Evolutionary conservation across 1,284 basidiomycete genomes (phyloP), one percentile per base, ranked within the genome.

Genomic region (Trametes pubescens): DNA sequence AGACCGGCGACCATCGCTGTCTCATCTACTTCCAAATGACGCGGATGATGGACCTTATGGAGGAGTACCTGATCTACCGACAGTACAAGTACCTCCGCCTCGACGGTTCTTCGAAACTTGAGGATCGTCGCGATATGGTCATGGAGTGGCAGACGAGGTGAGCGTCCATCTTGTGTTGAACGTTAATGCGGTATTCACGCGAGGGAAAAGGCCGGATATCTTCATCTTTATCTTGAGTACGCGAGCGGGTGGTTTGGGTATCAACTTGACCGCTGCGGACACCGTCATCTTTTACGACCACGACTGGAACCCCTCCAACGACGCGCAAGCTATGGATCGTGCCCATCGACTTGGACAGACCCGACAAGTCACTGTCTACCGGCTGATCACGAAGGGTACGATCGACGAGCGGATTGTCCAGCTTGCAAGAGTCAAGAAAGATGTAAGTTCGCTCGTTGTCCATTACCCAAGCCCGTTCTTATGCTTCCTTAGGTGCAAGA

Each of bases 1-100:
- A 99, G 80, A 85, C 89, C 37, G 93, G 91, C 11, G 96, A 96
- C 61, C 98, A 99, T 79, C 90, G 96, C 53, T 96, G 98, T 24
- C 81, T 99, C 70, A 86, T 99, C 57, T 99, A 99, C 82, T 99
- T 99, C 90, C 98, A 99, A 79, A 99, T 99, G 98, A 99, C 98
- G 26, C 88, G 92, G 68, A 99, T 99, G 98, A 99, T 99, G 89
- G 97, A 99, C 76, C 83, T 99, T 64, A 97, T 99, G 89, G 98
- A 99, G 77, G 98, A 99, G 77, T 99, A 99, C 77, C 84, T 99
- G 61, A 96, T 98, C 70, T 98, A 94, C 80, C 89, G 97, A 8
- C 97, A 99, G 78, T 97, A 98, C 86, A 98, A 98, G 80, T 99
- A 99, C 76, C 81, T 99, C 34, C 89, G 98, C 44, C 82, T 99